Percentiles rank a stretch among this genome's conserved stretches.
Conservation (phyloP, 2,329 filamentous ascomycete genomes). For the Pseudocercospora fuligena region DNA sequence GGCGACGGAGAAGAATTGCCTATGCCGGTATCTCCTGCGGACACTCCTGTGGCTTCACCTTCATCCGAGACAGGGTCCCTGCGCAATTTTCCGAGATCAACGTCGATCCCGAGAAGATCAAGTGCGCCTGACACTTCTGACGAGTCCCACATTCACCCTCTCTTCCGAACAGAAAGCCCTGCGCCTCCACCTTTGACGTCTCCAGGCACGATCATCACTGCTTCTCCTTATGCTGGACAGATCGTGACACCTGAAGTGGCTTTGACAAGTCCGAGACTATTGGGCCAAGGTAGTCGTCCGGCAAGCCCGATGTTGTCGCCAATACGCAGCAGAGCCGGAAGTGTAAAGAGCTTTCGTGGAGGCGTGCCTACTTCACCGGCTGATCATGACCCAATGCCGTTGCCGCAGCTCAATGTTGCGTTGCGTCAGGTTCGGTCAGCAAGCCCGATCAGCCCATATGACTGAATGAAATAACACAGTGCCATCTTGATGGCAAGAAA, state of each 20-base stretch:
- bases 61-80: slow-evolving; percentile 22
- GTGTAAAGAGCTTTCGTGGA: slow-evolving; percentile 29
- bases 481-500: background rate
- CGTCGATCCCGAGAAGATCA: slow-evolving; percentile 14
- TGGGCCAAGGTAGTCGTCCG: slow-evolving; percentile 32
- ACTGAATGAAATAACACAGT: background rate
- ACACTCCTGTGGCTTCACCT: slow-evolving; percentile 15
- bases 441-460: background rate
- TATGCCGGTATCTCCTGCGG: slow-evolving; percentile 25
- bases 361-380: slow-evolving; percentile 21
- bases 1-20: slow-evolving; percentile 23
- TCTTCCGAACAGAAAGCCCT: slow-evolving; percentile 75
- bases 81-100: slow-evolving; percentile 17
- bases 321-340: slow-evolving; percentile 26
- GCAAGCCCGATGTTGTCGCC: slow-evolving; percentile 19
- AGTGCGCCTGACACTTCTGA: slow-evolving; percentile 38
- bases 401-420: slow-evolving; percentile 1
- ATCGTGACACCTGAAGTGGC: slow-evolving; percentile 52
- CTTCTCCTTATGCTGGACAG: slow-evolving; percentile 70
- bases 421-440: background rate
- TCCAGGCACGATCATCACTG: slow-evolving; percentile 72
- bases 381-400: slow-evolving; percentile 16
- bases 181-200: slow-evolving; percentile 66
- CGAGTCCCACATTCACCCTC: slow-evolving; percentile 76
- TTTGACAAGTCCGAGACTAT: slow-evolving; percentile 28